Percentiles rank a stretch among this genome's conserved stretches.
Evolutionary conservation across 306 rosid species (phyloP).

Genomic region (Albizia julibrissin): DNA sequence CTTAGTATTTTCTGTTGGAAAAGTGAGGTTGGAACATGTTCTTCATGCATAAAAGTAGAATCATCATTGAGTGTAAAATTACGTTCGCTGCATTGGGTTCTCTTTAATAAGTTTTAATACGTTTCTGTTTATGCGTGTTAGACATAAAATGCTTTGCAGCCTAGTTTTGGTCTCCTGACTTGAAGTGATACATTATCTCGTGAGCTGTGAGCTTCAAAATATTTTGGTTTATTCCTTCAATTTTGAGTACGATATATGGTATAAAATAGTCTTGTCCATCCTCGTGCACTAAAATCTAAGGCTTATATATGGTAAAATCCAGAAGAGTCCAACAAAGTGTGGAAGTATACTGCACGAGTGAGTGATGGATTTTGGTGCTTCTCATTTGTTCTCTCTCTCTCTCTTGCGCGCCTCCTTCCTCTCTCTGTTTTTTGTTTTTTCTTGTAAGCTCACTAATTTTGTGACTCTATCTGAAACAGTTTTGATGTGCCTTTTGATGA

Average conservation of each 20-base stretch:
- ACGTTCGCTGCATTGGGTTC: neutral
- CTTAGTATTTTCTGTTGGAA: neutral
- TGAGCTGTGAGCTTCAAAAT: neutral
- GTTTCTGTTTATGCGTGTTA: neutral
- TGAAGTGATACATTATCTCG: neutral
- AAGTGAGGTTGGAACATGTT: neutral
- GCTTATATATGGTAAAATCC: neutral
- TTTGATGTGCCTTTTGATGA: slow-evolving; percentile 65
- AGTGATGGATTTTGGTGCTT: neutral
- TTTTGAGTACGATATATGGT: neutral
- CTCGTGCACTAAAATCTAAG: neutral
- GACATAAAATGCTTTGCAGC: neutral
- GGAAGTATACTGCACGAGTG: neutral
- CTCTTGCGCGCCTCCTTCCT: neutral
- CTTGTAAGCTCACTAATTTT: slow-evolving; percentile 1
- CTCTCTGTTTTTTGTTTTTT: neutral
- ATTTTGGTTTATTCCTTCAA: neutral
- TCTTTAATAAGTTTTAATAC: neutral
- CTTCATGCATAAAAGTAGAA: slow-evolving; percentile 1
- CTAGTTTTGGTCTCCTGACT: neutral
- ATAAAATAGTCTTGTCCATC: neutral
- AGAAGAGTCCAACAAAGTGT: neutral
- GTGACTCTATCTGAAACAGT: slow-evolving; percentile 43
- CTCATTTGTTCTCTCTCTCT: neutral
- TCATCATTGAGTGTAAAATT: neutral